Percentiles rank a stretch among this genome's conserved stretches.
Evolutionary conservation across 164 flowering plant genomes (phyloP).

Genomic region (Berberis vulgaris): DNA sequence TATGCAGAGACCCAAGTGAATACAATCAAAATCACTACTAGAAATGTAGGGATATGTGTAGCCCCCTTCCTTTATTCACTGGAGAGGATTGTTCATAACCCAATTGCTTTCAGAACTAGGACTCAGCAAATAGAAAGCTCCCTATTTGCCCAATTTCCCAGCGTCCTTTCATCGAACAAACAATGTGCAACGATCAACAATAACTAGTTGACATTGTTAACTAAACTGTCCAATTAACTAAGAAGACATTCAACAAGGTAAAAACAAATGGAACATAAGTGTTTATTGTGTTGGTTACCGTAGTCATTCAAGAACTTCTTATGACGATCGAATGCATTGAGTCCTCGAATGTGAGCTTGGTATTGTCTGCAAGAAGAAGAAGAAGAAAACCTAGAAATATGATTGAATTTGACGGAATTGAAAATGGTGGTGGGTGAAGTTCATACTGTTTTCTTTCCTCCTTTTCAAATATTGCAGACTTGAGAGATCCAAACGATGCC

Average conservation of each 20-base stretch:
- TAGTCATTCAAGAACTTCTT: constrained; percentile 82
- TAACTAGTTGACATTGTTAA: too few relatives aligned
- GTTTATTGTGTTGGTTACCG: constrained; percentile 24
- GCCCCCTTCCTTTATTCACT: constrained; percentile 45
- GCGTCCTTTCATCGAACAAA: background rate
- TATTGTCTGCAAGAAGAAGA: constrained; percentile 54
- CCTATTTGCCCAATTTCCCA: constrained; percentile 26
- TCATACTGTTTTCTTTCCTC: constrained; percentile 75
- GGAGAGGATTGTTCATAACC: constrained; percentile 65
- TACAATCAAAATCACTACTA: too few relatives aligned
- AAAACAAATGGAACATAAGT: background rate
- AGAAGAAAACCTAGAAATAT: background rate
- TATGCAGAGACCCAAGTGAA: too few relatives aligned
- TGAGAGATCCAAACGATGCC: constrained; percentile 57
- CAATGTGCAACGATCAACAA: background rate
- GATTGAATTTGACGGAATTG: background rate
- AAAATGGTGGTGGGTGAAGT: background rate
- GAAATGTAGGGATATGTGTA: constrained; percentile 44
- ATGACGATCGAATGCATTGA: constrained; percentile 90
- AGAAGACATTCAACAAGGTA: background rate
- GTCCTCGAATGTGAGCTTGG: constrained; percentile 79
- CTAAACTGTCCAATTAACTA: too few relatives aligned
- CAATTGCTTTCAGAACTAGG: constrained; percentile 42
- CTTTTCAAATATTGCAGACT: constrained; percentile 47
- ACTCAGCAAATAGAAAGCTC: constrained; percentile 36